Evolutionary conservation across 192 early-diverging fungal species (phyloP).

Genomic region (Coemansia sp.): DNA sequence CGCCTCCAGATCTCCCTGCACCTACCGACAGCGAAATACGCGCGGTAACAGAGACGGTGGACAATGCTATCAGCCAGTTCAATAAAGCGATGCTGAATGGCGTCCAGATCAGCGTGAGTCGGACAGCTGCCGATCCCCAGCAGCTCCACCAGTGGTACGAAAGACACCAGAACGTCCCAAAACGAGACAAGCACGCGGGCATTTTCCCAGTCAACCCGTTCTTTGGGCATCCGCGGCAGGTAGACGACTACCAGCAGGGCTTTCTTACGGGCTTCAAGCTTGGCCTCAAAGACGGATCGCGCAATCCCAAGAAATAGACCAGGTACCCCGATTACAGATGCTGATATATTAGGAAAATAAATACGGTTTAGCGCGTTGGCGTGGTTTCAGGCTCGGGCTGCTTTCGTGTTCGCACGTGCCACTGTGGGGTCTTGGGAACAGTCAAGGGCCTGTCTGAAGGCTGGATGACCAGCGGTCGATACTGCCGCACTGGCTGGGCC

Average conservation of each 20-base stretch:
- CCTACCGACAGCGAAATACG: constrained; percentile 21
- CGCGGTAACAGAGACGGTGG: constrained; percentile 6
- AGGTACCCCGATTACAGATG: too few species aligned
- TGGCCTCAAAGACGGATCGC: constrained; percentile 44
- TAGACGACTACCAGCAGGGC: constrained; percentile 43
- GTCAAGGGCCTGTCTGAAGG: constrained; percentile 60
- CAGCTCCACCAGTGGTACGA: constrained; percentile 50
- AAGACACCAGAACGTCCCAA: neutral
- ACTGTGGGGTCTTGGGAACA: constrained; percentile 49
- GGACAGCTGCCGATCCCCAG: constrained; percentile 11
- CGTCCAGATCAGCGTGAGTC: constrained; percentile 15
- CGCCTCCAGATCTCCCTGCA: constrained; percentile 24
- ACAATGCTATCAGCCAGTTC: constrained; percentile 14
- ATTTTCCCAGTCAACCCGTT: constrained; percentile 45
- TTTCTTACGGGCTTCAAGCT: constrained; percentile 39
- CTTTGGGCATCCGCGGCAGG: constrained; percentile 1
- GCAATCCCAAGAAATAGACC: constrained; percentile 1
- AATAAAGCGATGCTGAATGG: constrained; percentile 28
- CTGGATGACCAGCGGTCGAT: constrained; percentile 53
- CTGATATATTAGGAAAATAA: neutral
- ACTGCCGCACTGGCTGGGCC: constrained; percentile 61
- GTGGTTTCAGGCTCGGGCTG: constrained; percentile 11
- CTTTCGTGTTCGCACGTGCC: constrained; percentile 39
- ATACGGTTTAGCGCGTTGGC: constrained; percentile 2
- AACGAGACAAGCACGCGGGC: constrained; percentile 1